phyloP scores from a whole-genome alignment of 352 stramenopile genomes.

The Phytophthora palmivora region DNA sequence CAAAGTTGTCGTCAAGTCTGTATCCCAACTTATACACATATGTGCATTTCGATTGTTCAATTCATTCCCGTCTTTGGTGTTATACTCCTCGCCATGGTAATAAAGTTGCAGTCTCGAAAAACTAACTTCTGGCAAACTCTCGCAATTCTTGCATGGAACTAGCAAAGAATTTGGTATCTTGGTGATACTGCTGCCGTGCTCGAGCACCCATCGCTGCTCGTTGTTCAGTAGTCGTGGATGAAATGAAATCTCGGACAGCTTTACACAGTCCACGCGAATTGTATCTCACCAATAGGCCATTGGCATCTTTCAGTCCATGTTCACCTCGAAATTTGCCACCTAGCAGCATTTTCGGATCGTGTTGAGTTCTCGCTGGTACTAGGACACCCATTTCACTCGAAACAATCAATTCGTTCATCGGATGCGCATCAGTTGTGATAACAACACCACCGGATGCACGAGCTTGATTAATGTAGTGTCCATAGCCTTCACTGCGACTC shows the following conservation, averaged over 20 bases:
- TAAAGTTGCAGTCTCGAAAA: too few species aligned
- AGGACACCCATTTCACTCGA: constrained; percentile 48
- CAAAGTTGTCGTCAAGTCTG: background rate
- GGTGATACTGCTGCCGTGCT: constrained; percentile 42
- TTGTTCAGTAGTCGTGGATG: constrained; percentile 28
- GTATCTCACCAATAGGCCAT: constrained; percentile 13
- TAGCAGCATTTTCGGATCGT: constrained; percentile 20
- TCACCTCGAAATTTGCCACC: constrained; percentile 22
- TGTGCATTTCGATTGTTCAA: background rate
- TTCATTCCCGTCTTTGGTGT: too few species aligned
- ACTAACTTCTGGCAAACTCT: constrained; percentile 17
- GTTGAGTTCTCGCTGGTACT: constrained; percentile 9
- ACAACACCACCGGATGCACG: constrained; percentile 45
- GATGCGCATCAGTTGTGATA: constrained; percentile 46
- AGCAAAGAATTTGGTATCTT: constrained; percentile 51
- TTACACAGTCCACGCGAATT: constrained; percentile 19
- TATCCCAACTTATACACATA: constrained; percentile 7
- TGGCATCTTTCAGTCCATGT: constrained; percentile 24
- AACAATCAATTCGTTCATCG: constrained; percentile 61
- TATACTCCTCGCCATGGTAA: background rate
- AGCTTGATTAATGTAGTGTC: constrained; percentile 68
- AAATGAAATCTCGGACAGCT: constrained; percentile 39
- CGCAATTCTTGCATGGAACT: constrained; percentile 39
- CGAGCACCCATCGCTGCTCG: constrained; percentile 23
- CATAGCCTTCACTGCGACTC: constrained; percentile 59